phyloP scores from a whole-genome alignment of 2,329 filamentous ascomycete genomes.

The Calonectria montana region DNA sequence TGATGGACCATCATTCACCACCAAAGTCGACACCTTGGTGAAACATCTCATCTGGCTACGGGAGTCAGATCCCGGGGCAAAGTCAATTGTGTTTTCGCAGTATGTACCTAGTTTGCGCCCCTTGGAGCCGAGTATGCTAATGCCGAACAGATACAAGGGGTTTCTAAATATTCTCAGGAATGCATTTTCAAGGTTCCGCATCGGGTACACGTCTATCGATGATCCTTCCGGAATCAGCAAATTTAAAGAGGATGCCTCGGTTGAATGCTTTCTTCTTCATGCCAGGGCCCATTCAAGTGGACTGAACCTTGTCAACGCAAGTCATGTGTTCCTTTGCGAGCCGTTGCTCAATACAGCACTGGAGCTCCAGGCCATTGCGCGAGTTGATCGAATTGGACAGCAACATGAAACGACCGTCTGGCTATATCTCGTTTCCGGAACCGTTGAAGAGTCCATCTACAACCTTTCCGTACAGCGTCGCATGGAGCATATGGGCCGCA shows the following conservation, averaged over 20 bases:
- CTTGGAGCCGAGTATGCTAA: slow-evolving; percentile 18
- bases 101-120: slow-evolving; percentile 40
- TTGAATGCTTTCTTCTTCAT: slow-evolving; percentile 90
- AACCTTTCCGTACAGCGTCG: slow-evolving; percentile 84
- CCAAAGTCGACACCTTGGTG: slow-evolving; percentile 87
- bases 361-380: slow-evolving; percentile 93
- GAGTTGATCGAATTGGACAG: slow-evolving; percentile 95
- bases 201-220: slow-evolving; percentile 79
- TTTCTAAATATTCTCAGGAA: slow-evolving; percentile 80
- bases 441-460: slow-evolving; percentile 93
- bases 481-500: slow-evolving; percentile 76
- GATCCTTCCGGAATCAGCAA: slow-evolving; percentile 74
- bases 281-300: slow-evolving; percentile 90
- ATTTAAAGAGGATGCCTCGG: slow-evolving; percentile 79
- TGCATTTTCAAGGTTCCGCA: slow-evolving; percentile 78
- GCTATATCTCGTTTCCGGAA: slow-evolving; percentile 92
- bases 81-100: slow-evolving; percentile 95
- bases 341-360: slow-evolving; percentile 93
- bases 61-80: slow-evolving; percentile 84
- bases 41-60: slow-evolving; percentile 89
- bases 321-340: slow-evolving; percentile 94
- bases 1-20: slow-evolving; percentile 79
- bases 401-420: slow-evolving; percentile 89
- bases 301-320: slow-evolving; percentile 91
- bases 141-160: slow-evolving; percentile 67